phyloP scores from a whole-genome alignment of 208 protist genomes.

The Sergeia podlipaevii region DNA sequence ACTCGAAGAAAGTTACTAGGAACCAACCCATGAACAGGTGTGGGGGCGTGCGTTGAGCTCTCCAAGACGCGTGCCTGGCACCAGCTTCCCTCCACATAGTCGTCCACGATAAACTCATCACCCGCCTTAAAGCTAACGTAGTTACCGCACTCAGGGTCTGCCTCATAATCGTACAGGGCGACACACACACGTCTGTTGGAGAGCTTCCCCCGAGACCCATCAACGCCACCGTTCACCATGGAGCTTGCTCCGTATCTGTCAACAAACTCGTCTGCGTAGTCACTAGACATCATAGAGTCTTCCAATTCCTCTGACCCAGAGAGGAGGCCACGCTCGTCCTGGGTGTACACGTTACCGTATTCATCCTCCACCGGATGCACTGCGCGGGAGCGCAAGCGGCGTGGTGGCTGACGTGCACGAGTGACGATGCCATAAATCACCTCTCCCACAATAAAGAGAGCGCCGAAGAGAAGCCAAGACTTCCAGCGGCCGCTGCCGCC shows the following conservation, averaged over 20 bases:
- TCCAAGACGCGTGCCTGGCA: slow-evolving; percentile 48
- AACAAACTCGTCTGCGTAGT: too few relatives aligned
- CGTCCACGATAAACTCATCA: slow-evolving; percentile 77
- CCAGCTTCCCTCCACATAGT: slow-evolving; percentile 66
- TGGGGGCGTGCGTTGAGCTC: slow-evolving; percentile 1
- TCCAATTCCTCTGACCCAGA: too few relatives aligned
- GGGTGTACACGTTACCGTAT: slow-evolving; percentile 39
- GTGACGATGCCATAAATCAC: slow-evolving; percentile 39
- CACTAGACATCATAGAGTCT: too few relatives aligned
- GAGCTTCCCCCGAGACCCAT: slow-evolving; percentile 1
- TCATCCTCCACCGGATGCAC: slow-evolving; percentile 16
- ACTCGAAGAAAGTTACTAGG: slow-evolving; percentile 75
- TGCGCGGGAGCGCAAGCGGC: slow-evolving; percentile 15
- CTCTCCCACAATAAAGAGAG: slow-evolving; percentile 59
- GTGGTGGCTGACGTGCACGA: slow-evolving; percentile 1
- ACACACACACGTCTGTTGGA: slow-evolving; percentile 39
- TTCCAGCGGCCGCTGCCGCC: slow-evolving; percentile 31
- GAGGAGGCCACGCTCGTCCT: slow-evolving; percentile 40
- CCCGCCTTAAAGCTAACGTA: slow-evolving; percentile 69
- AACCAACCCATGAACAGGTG: slow-evolving; percentile 30
- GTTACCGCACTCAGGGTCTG: slow-evolving; percentile 21
- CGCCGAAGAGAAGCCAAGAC: slow-evolving; percentile 44
- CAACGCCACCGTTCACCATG: slow-evolving; percentile 13
- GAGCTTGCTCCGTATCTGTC: slow-evolving; percentile 13
- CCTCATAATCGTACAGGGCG: slow-evolving; percentile 68